Evolutionary conservation across 768 basidiomycete species (phyloP), one percentile per base, ranked within the genome.

Genomic region (Dioszegia aurantiaca): DNA sequence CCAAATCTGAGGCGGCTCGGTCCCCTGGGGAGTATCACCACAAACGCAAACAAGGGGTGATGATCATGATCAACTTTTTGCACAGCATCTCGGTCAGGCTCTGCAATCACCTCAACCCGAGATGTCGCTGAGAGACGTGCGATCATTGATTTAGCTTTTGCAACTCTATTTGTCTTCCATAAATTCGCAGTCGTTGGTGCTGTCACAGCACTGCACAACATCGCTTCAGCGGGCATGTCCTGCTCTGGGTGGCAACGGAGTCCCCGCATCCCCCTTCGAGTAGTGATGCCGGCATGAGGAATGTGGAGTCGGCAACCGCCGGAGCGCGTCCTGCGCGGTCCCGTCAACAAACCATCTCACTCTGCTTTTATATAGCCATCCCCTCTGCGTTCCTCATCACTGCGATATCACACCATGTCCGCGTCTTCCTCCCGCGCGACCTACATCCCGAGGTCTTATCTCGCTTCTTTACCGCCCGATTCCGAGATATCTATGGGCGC

Each of bases 401-500:
- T 8, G 6, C 17, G 19, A 42, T n/a, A 8, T n/a, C 21, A 42
- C 16, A 21, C 19, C 40, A 42, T n/a, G 36, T 53, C 33, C 24
- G 36, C 37, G 5, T 53, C 51, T 23, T 53, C 51, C 3, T 53
- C 37, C 6, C 36, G 51, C 19, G 51, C 51, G 3, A 39, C 51
- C 17, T 28, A 53, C 37, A 12, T 53, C 21, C 51, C 51, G 19
- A 11, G n/a, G 14, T 53, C 51, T 3, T n/a, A 42, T 43, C 36
- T 67, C 63, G 65, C 67, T 66, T 23, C 61, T 47, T 37, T 68
- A 62, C 37, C 42, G 55, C 10, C 62, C 47, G 45, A 47, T 23
- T 49, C 57, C 24, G 68, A 73, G 37, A 70, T 66, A 2, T 72
- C 70, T 6, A 60, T 76, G 10, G 64, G 65, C 42, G 56, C 63